Conservation (phyloP, 371 early-diverging fungal species). For the Lichtheimia ornata region DNA sequence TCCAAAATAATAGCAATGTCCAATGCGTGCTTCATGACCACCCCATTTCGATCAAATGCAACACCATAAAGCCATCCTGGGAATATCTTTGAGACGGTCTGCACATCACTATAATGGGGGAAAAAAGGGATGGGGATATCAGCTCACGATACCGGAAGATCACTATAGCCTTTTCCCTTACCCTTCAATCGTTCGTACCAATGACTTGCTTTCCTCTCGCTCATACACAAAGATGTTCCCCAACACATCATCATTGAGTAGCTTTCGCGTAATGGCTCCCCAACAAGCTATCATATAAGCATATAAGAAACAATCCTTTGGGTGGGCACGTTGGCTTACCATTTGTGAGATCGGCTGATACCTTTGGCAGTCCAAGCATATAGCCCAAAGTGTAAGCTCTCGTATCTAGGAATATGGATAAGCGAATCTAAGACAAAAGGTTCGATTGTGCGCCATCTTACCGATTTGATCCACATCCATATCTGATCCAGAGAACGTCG, state of each 20-base stretch:
- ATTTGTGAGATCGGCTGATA: constrained; percentile 22
- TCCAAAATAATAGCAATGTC: constrained; percentile 47
- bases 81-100: constrained; percentile 23
- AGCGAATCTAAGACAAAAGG: too few relatives aligned
- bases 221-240: constrained; percentile 37
- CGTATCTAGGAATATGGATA: neutral
- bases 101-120: constrained; percentile 1
- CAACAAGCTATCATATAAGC: constrained; percentile 19
- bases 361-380: constrained; percentile 32
- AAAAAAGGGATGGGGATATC: neutral
- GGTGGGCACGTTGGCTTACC: constrained; percentile 11
- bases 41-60: constrained; percentile 34
- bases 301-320: too few relatives aligned
- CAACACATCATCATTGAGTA: constrained; percentile 23
- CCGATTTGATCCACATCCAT: too few relatives aligned
- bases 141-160: neutral
- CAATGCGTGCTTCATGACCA: constrained; percentile 45
- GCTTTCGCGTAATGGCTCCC: constrained; percentile 23
- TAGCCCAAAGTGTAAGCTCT: constrained; percentile 25
- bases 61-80: constrained; percentile 39
- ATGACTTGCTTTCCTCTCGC: constrained; percentile 16
- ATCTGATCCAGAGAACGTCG: too few relatives aligned
- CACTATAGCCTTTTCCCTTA: constrained; percentile 1
- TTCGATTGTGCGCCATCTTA: too few relatives aligned
- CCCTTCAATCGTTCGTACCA: constrained; percentile 17